phyloP scores from a whole-genome alignment of 1,139 yeast genomes.

The Sugiyamaella grinbergsii region DNA sequence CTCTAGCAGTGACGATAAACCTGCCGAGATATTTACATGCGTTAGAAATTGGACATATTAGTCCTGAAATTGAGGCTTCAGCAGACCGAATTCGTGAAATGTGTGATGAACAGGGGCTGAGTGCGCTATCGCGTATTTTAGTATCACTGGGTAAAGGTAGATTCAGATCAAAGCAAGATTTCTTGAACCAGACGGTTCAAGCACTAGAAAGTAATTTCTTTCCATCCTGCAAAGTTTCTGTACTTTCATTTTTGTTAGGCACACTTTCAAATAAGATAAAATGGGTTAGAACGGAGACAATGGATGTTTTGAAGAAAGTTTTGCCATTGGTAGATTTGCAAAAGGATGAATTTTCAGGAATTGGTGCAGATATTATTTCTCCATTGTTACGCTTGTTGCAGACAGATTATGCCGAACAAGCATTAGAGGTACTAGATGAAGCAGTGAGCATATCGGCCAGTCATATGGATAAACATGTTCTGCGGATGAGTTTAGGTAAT shows the following conservation, averaged over 20 bases:
- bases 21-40: slow-evolving; percentile 85
- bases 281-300: slow-evolving; percentile 80
- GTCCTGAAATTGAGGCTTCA: slow-evolving; percentile 37
- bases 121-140: slow-evolving; percentile 69
- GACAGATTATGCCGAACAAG: slow-evolving; percentile 86
- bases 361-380: slow-evolving; percentile 93
- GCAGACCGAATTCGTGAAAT: slow-evolving; percentile 52
- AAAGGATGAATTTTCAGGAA: slow-evolving; percentile 78
- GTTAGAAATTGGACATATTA: slow-evolving; percentile 57
- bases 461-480: slow-evolving; percentile 84
- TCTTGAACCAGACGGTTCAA: slow-evolving; percentile 75
- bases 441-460: slow-evolving; percentile 86
- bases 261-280: slow-evolving; percentile 70
- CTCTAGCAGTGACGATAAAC: slow-evolving; percentile 74
- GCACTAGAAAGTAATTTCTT: slow-evolving; percentile 69
- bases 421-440: slow-evolving; percentile 86
- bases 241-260: slow-evolving; percentile 74
- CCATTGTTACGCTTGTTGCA: slow-evolving; percentile 80
- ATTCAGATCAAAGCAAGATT: slow-evolving; percentile 87
- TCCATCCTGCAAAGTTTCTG: slow-evolving; percentile 73
- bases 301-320: slow-evolving; percentile 70
- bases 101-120: slow-evolving; percentile 60
- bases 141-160: slow-evolving; percentile 74
- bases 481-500: slow-evolving; percentile 89
- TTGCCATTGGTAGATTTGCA: slow-evolving; percentile 78